A percentile compares a stretch with the other conserved stretches of the same genome.
Evolutionary conservation across 305 asterid species (phyloP).

Genomic region (Ilex paraguariensis): DNA sequence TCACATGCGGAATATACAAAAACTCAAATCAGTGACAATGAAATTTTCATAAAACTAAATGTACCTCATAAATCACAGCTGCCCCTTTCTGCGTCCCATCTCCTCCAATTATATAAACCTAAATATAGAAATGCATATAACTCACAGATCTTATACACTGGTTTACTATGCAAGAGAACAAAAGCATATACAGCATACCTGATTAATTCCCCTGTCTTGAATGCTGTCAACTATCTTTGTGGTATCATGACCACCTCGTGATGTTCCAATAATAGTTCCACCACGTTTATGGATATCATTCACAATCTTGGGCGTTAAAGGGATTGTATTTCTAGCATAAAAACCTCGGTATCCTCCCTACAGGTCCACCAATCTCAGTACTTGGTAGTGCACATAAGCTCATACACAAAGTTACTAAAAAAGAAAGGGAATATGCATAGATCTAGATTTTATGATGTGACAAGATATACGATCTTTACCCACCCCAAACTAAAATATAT

Average conservation of each 20-base stretch:
- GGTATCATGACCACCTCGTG: constrained; percentile 79
- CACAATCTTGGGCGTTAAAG: constrained; percentile 65
- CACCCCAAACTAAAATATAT: too few relatives aligned
- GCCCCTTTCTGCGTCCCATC: constrained; percentile 5
- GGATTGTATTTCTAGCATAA: constrained; percentile 64
- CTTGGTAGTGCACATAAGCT: constrained; percentile 7
- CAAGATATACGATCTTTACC: not conserved
- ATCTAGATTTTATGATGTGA: too few relatives aligned
- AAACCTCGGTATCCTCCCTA: constrained; percentile 93
- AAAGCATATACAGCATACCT: constrained; percentile 29
- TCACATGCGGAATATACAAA: too few relatives aligned
- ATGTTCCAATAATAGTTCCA: constrained; percentile 81
- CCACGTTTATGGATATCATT: constrained; percentile 92
- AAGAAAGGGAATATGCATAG: too few relatives aligned
- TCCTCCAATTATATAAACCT: constrained; percentile 3
- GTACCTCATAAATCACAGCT: constrained; percentile 1
- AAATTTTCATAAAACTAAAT: not conserved
- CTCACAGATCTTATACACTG: not conserved
- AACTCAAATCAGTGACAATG: not conserved
- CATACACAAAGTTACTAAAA: too few relatives aligned
- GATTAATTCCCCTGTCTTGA: constrained; percentile 91
- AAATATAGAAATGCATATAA: not conserved
- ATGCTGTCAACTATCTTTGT: constrained; percentile 87
- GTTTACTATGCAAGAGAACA: not conserved
- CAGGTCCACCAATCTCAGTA: constrained; percentile 17